Conservation (phyloP, 805 yeast species). For the Yarrowia yakushimensis region DNA sequence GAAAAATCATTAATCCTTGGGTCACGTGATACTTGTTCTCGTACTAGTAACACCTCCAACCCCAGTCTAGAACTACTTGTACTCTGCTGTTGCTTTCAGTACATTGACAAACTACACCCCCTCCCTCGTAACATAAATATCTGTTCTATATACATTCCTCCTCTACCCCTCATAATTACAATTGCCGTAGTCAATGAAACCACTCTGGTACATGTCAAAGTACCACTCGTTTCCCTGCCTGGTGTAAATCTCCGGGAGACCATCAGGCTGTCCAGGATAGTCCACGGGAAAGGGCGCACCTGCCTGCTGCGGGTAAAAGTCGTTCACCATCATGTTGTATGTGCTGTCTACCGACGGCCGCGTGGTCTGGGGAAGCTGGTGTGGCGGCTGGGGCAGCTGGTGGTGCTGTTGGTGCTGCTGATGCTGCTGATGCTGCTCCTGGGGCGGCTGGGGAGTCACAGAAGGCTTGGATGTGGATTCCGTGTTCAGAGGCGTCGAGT, state of each 20-base stretch:
- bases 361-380: background rate
- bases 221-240: slow-evolving; percentile 14
- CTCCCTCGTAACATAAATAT: too few species aligned
- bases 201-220: slow-evolving; percentile 21
- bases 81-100: too few species aligned
- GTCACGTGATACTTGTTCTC: too few species aligned
- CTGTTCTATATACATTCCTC: too few species aligned
- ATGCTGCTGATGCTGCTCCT: background rate
- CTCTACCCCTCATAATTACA: background rate
- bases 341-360: background rate
- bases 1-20: too few species aligned
- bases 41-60: too few species aligned
- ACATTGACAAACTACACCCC: too few species aligned
- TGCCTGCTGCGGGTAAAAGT: background rate
- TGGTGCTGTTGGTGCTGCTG: background rate
- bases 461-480: background rate
- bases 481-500: too few species aligned
- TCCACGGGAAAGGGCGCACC: background rate
- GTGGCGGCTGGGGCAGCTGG: background rate
- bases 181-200: slow-evolving; percentile 8
- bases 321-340: slow-evolving; percentile 21
- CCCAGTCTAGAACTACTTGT: too few species aligned
- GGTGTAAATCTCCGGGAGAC: background rate
- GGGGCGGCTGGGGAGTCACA: background rate
- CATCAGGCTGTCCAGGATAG: background rate